A percentile compares a stretch with the other conserved stretches of the same genome.
These are phyloP conservation scores for Bolboschoenoplectus hybrid DNA, from an alignment of 202 grass and related monocot species.

Conservation along the genomic window DNA sequence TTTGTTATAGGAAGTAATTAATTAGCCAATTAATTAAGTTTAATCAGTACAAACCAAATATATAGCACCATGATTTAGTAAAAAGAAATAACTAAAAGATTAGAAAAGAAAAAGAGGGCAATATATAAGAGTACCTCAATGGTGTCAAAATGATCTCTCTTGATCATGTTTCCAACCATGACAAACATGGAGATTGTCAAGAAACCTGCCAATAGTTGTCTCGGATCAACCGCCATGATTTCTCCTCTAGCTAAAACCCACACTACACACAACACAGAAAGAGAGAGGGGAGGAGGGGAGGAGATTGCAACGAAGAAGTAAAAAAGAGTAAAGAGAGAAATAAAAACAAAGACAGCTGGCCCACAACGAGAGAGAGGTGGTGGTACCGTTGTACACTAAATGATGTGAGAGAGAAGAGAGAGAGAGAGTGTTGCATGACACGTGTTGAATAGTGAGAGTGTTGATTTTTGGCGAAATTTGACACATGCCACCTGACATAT, in stretches of 20 bases:
- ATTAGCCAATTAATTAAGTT: neutral
- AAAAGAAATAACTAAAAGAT: constrained; percentile 12
- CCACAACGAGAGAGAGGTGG: constrained; percentile 9
- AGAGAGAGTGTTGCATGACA: neutral
- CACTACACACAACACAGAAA: neutral
- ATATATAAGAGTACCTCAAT: constrained; percentile 31
- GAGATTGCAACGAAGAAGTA: constrained; percentile 1
- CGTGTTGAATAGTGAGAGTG: neutral
- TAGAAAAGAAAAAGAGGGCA: neutral
- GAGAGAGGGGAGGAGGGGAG: neutral
- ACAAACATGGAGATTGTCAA: constrained; percentile 57
- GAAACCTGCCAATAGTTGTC: constrained; percentile 51
- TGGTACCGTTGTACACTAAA: constrained; percentile 17
- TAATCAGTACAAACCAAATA: neutral
- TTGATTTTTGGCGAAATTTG: constrained; percentile 21
- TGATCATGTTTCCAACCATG: constrained; percentile 65
- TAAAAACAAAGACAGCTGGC: constrained; percentile 9
- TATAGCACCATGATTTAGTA: neutral
- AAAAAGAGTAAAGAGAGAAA: neutral
- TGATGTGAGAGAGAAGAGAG: constrained; percentile 31
- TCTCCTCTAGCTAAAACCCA: neutral
- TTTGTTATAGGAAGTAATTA: neutral
- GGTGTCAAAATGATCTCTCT: constrained; percentile 56
- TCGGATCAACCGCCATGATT: constrained; percentile 54
- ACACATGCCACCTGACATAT: constrained; percentile 32